Percentiles rank a stretch among this genome's conserved stretches.
These are phyloP conservation scores for Yamadazyma laniorum DNA, from an alignment of 805 yeast species.

Conservation along the genomic window DNA sequence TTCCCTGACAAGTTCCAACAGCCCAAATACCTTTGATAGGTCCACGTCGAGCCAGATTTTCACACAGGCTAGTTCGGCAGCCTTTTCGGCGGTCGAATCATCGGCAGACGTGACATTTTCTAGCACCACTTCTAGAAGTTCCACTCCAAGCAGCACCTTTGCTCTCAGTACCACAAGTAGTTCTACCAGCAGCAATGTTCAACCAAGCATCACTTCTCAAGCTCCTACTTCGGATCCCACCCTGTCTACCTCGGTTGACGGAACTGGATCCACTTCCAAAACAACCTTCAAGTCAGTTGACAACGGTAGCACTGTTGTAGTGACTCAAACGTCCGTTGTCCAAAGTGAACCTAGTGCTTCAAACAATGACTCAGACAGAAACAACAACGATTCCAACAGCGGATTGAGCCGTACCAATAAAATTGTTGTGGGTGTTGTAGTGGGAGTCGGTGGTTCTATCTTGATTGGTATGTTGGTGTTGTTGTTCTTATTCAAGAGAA, in stretches of 20 bases:
- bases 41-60: too few species aligned
- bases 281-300: conserved; percentile 34
- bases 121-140: too few species aligned
- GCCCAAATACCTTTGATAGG: too few species aligned
- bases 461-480: conserved; percentile 34
- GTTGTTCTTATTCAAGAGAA: conserved; percentile 35
- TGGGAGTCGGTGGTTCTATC: conserved; percentile 46
- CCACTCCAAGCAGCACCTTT: too few species aligned
- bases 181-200: too few species aligned
- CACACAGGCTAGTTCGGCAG: too few species aligned
- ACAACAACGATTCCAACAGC: conserved; percentile 13
- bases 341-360: conserved; percentile 24
- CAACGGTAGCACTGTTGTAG: conserved; percentile 37
- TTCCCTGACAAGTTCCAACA: too few species aligned
- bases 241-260: not conserved
- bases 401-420: conserved; percentile 43
- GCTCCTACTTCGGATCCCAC: not conserved
- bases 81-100: too few species aligned
- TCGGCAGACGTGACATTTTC: too few species aligned
- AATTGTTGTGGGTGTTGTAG: conserved; percentile 47
- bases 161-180: too few species aligned
- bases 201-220: too few species aligned
- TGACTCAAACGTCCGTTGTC: conserved; percentile 38
- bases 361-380: conserved; percentile 8
- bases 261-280: conserved; percentile 3